Evolutionary conservation across 345 rosid genomes (phyloP).

Genomic region (Sapria himalayana): DNA sequence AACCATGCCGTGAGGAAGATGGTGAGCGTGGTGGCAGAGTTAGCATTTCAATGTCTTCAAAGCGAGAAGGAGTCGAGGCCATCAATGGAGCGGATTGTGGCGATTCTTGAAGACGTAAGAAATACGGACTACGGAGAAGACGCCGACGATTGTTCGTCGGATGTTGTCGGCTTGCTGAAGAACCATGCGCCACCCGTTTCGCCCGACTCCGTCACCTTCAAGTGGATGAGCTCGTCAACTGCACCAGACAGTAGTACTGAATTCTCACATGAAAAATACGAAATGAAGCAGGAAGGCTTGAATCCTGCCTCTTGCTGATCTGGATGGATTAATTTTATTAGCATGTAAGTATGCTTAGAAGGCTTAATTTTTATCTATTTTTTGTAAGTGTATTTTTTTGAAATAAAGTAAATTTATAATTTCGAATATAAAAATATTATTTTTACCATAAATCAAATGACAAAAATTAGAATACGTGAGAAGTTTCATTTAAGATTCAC

Average conservation of each 20-base stretch:
- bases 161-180: constrained; percentile 25
- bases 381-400: too few species aligned
- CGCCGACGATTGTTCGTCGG: constrained; percentile 13
- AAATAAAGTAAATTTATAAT: too few species aligned
- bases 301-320: too few species aligned
- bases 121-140: constrained; percentile 8
- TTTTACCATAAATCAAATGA: too few species aligned
- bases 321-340: too few species aligned
- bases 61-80: constrained; percentile 52
- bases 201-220: constrained; percentile 27
- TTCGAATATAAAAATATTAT: too few species aligned
- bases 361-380: too few species aligned
- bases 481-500: too few species aligned
- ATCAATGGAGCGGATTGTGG: constrained; percentile 31
- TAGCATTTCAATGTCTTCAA: constrained; percentile 74
- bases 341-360: too few species aligned
- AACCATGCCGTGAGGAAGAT: constrained; percentile 22
- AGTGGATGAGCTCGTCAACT: constrained; percentile 28
- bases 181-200: constrained; percentile 14
- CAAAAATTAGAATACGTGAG: too few species aligned
- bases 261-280: too few species aligned
- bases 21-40: constrained; percentile 54
- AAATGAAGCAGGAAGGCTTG: too few species aligned
- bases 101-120: constrained; percentile 23
- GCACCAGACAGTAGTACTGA: constrained; percentile 12